phyloP scores from a whole-genome alignment of 441 rosid species.

The Jatropha podagrica region DNA sequence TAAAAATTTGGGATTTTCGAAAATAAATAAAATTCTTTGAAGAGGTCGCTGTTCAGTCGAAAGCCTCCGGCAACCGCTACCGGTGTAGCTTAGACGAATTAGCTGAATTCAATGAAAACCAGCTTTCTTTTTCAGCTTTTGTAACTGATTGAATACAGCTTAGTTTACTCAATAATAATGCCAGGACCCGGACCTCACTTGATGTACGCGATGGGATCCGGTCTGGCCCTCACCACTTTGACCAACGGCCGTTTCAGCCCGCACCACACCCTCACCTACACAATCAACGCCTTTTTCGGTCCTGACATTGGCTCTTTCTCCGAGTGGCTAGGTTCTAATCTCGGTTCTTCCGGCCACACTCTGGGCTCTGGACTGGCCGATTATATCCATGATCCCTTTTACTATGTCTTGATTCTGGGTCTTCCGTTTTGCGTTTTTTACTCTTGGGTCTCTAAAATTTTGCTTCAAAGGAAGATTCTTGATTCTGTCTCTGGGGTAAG shows the following conservation, averaged over 20 bases:
- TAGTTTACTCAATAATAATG: conserved; percentile 28
- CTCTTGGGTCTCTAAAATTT: conserved; percentile 44
- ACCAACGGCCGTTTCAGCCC: conserved; percentile 54
- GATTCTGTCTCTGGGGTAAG: conserved; percentile 63
- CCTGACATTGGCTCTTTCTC: conserved; percentile 75
- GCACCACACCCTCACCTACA: conserved; percentile 54
- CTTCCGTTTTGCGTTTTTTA: conserved; percentile 50
- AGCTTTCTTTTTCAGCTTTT: not conserved
- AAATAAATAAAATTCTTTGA: too few species aligned
- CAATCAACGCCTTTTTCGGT: conserved; percentile 72
- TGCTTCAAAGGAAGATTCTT: conserved; percentile 43
- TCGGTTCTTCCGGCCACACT: conserved; percentile 30
- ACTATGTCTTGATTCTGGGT: conserved; percentile 53
- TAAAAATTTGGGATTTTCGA: too few species aligned
- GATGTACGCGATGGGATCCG: conserved; percentile 60
- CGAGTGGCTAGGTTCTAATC: conserved; percentile 51
- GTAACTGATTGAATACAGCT: not conserved
- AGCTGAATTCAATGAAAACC: too few species aligned
- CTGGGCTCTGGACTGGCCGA: conserved; percentile 39
- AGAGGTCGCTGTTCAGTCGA: not conserved
- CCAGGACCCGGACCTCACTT: conserved; percentile 76
- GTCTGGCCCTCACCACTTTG: conserved; percentile 46
- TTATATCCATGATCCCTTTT: conserved; percentile 56
- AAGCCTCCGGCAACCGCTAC: not conserved
- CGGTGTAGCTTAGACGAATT: not conserved